Evolutionary conservation across 306 rosid species (phyloP).

Genomic region (Dryas alaskensis): DNA sequence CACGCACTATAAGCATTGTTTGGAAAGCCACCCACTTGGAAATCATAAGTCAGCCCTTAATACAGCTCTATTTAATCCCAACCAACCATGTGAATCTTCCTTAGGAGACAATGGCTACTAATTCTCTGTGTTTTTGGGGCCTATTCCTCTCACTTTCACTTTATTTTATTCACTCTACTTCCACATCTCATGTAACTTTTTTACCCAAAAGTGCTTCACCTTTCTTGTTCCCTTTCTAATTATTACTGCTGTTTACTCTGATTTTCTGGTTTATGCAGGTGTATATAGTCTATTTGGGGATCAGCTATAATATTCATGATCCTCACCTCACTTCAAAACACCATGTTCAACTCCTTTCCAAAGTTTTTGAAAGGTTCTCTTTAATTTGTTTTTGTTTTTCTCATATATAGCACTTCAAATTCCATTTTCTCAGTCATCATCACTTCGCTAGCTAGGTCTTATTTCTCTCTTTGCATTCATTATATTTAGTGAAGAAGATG

Average conservation of each 20-base stretch:
- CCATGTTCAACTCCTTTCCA: conserved; percentile 46
- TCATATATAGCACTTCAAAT: background rate
- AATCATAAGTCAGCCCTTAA: conserved; percentile 16
- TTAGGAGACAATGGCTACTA: conserved; percentile 25
- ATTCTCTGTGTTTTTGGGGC: conserved; percentile 33
- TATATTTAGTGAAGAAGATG: conserved; percentile 48
- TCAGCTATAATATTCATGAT: conserved; percentile 20
- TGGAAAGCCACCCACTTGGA: conserved; percentile 21
- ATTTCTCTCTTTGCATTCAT: background rate
- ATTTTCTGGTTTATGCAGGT: conserved; percentile 33
- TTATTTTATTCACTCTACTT: conserved; percentile 30
- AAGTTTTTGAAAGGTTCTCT: conserved; percentile 42
- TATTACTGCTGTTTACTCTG: background rate
- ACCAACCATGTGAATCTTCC: conserved; percentile 27
- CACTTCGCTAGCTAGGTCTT: background rate
- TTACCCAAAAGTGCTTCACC: background rate
- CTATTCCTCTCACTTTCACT: conserved; percentile 29
- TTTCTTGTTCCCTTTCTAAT: conserved; percentile 7
- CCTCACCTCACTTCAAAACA: conserved; percentile 34
- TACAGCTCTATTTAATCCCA: conserved; percentile 29
- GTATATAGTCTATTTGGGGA: conserved; percentile 53
- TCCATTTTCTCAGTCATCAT: background rate
- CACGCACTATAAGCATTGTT: conserved; percentile 28
- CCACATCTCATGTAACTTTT: conserved; percentile 37
- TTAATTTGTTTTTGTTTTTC: background rate